These are phyloP conservation scores for Nemania serpens DNA, from an alignment of 2,329 filamentous ascomycete genomes.

Conservation along the genomic window DNA sequence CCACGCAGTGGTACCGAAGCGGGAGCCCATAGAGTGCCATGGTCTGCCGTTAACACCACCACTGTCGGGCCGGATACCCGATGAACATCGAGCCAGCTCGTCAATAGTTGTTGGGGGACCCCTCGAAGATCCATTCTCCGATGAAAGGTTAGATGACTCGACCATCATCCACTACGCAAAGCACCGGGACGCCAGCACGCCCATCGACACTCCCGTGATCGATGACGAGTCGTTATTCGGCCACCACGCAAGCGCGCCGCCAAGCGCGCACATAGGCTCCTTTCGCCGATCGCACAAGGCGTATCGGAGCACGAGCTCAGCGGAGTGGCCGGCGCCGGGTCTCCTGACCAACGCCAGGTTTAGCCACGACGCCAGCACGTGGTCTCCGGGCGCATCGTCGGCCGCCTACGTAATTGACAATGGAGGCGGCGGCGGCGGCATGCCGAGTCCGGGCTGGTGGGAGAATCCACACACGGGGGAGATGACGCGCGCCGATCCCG, in stretches of 20 bases:
- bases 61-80: slow-evolving; percentile 36
- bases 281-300: slow-evolving; percentile 20
- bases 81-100: slow-evolving; percentile 9
- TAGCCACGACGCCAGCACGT: slow-evolving; percentile 17
- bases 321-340: slow-evolving; percentile 42
- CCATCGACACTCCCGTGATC: slow-evolving; percentile 34
- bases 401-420: slow-evolving; percentile 29
- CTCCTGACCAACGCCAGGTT: slow-evolving; percentile 34
- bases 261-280: slow-evolving; percentile 22
- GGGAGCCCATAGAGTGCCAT: slow-evolving; percentile 32
- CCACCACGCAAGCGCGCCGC: slow-evolving; percentile 16
- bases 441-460: slow-evolving; percentile 37
- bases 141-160: slow-evolving; percentile 28
- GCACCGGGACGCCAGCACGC: slow-evolving; percentile 25
- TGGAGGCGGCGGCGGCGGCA: slow-evolving; percentile 2
- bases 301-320: slow-evolving; percentile 36
- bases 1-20: slow-evolving; percentile 21
- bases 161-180: slow-evolving; percentile 20
- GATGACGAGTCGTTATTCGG: slow-evolving; percentile 33
- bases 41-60: slow-evolving; percentile 40
- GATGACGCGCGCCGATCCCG: background rate
- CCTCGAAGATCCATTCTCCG: slow-evolving; percentile 41
- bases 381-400: slow-evolving; percentile 27
- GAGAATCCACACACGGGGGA: slow-evolving; percentile 23
- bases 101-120: slow-evolving; percentile 6